Evolutionary conservation across 257 asterid species (phyloP), one percentile per base, ranked within the genome.

Genomic region (Solanum neorickii): DNA sequence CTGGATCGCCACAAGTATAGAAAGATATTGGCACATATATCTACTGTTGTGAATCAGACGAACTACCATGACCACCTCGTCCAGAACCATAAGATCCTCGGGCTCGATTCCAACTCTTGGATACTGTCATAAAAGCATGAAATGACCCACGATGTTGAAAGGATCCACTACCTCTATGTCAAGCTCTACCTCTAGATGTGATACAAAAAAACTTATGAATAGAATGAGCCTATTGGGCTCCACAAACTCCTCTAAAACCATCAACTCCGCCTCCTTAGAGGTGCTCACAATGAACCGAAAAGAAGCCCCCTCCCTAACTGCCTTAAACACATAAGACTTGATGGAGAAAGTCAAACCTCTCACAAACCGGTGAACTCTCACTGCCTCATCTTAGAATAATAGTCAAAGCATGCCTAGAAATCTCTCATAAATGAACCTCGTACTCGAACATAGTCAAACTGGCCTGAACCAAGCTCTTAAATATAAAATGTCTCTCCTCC

Each of bases 81-180:
- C 2, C 12, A 7, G 5, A 56, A 56, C n/a, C n/a, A 56, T 56
- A 18, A 0, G 65, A 18, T 56, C n/a, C 11, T 56, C 11, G 12
- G 7, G 4, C 0, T 56, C 11, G 20, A 18, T 56, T 0, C 11
- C n/a, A 5, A 56, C 12, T 56, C n/a, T 18, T n/a, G 20, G 7
- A 11, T 18, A 18, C 12, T 18, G 2, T n/a, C 12, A 18, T 18
- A 56, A 4, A 56, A 56, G 11, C 65, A 56, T 18, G n/a, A 56
- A 18, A 2, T 0, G 1, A 7, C 3, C 65, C 65, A 56, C 0
- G 5, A 3, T 9, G 21, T 56, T 18, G n/a, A 1, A 56, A 56
- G n/a, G 11, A 56, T 7, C 65, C 20, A 56, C 11, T 18, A 56
- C 12, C n/a, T 56, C n/a, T 56, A 56, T 18, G 2, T 9, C 2